Evolutionary conservation across 345 rosid species (phyloP).

Genomic region (Rhodamnia argentea): DNA sequence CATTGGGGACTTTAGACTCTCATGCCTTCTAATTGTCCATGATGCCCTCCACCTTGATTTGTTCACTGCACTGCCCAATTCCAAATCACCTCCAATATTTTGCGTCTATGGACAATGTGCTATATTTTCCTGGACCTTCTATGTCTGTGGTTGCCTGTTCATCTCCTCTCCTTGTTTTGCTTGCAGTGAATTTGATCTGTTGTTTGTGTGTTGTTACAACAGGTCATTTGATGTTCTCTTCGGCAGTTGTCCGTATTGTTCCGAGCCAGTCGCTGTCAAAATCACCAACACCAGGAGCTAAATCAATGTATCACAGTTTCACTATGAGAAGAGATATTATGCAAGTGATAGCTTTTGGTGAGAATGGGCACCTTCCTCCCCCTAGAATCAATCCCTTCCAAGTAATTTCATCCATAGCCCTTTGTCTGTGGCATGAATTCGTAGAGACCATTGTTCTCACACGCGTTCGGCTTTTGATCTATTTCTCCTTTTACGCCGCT

Average conservation of each 20-base stretch:
- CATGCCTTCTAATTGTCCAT: background rate
- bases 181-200: background rate
- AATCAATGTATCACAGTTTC: background rate
- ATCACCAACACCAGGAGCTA: constrained; percentile 21
- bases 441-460: background rate
- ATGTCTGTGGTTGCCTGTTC: background rate
- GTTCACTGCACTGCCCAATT: background rate
- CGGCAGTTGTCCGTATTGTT: constrained; percentile 75
- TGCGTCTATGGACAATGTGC: background rate
- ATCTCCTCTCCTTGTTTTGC: background rate
- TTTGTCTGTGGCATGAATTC: background rate
- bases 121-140: background rate
- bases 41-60: background rate
- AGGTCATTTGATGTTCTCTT: constrained; percentile 75
- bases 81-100: background rate
- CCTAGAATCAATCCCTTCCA: background rate
- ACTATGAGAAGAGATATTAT: background rate
- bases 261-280: constrained; percentile 68
- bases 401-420: background rate
- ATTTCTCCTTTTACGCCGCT: background rate
- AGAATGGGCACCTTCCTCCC: background rate
- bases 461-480: background rate
- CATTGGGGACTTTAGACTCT: background rate
- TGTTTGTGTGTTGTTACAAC: background rate
- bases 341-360: background rate